phyloP scores from a whole-genome alignment of 2,329 filamentous ascomycete genomes.

The Aspergillus sp. region DNA sequence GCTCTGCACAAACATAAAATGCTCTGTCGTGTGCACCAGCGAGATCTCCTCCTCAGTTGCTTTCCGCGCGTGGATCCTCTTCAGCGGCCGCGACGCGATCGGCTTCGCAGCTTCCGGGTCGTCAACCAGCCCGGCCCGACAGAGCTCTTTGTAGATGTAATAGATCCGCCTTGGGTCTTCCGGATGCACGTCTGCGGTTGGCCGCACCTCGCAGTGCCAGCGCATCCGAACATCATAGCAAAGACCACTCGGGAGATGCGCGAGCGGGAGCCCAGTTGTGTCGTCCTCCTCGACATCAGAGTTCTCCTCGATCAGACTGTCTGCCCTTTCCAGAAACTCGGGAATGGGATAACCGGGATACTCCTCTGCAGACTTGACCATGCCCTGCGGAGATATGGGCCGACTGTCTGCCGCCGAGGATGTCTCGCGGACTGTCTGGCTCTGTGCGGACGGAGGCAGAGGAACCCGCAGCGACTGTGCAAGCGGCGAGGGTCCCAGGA shows the following conservation, averaged over 20 bases:
- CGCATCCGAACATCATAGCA: conserved; percentile 96
- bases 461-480: conserved; percentile 13
- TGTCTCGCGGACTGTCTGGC: conserved; percentile 1
- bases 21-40: conserved; percentile 64
- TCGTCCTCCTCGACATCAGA: conserved; percentile 36
- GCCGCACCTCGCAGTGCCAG: conserved; percentile 76
- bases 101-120: conserved; percentile 43
- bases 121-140: conserved; percentile 68
- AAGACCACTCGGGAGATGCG: conserved; percentile 59
- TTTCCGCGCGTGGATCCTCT: conserved; percentile 65
- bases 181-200: conserved; percentile 65
- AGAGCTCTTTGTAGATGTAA: conserved; percentile 84
- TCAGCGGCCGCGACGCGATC: conserved; percentile 46
- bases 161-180: conserved; percentile 90
- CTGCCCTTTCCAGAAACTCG: conserved; percentile 15
- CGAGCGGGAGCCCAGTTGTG: conserved; percentile 28
- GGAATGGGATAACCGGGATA: conserved; percentile 10
- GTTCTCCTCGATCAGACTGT: conserved; percentile 29
- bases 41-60: conserved; percentile 74
- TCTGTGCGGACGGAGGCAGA: conserved; percentile 5
- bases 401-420: conserved; percentile 3
- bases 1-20: conserved; percentile 67
- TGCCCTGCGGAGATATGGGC: conserved; percentile 12
- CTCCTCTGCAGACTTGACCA: conserved; percentile 18
- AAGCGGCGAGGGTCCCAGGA: conserved; percentile 15